Conservation (phyloP, 306 rosid species). For the Rosa multiflora region DNA sequence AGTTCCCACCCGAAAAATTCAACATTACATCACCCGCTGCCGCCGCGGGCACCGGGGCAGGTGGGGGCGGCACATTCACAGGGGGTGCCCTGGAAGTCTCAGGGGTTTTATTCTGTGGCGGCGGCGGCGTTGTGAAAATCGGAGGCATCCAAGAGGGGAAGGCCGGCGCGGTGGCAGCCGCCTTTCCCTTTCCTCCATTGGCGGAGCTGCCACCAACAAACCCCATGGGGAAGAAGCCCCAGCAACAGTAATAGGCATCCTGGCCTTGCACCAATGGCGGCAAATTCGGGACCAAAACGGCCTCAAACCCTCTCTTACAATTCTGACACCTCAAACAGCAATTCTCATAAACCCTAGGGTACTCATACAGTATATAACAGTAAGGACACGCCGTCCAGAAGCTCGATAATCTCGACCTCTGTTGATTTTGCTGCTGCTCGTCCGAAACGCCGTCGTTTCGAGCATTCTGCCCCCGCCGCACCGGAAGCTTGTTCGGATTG, state of each 20-base stretch:
- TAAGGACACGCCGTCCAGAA: constrained; percentile 99
- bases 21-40: background rate
- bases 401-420: constrained; percentile 39
- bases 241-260: constrained; percentile 79
- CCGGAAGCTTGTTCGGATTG: constrained; percentile 41
- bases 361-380: constrained; percentile 73
- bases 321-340: constrained; percentile 84
- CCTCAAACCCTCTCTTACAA: constrained; percentile 71
- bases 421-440: background rate
- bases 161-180: background rate
- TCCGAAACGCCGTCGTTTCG: constrained; percentile 9
- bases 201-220: constrained; percentile 33
- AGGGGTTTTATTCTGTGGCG: constrained; percentile 23
- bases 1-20: constrained; percentile 30
- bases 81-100: background rate
- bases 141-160: constrained; percentile 76
- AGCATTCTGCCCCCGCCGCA: constrained; percentile 39
- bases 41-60: background rate
- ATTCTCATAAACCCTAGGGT: constrained; percentile 64
- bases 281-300: constrained; percentile 39
- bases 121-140: constrained; percentile 12
- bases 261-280: constrained; percentile 76
- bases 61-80: background rate
- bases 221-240: constrained; percentile 85
- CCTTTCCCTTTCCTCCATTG: constrained; percentile 32